Evolutionary conservation across 2,329 filamentous ascomycete species (phyloP).

Genomic region (Drechslera avenae): DNA sequence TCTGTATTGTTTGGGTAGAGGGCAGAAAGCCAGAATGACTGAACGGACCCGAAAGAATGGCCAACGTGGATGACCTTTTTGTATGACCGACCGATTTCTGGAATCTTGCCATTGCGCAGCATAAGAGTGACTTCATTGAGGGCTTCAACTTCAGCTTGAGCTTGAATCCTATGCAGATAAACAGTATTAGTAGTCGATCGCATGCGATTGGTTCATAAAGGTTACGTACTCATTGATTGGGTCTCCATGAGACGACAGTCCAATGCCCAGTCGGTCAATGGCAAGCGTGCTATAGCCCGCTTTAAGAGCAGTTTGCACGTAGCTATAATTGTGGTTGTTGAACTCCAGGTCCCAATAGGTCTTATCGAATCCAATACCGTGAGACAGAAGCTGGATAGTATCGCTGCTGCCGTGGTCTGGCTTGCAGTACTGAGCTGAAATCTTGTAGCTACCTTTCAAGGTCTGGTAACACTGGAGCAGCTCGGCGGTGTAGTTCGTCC

Average conservation of each 20-base stretch:
- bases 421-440: constrained; percentile 66
- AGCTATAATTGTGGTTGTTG: constrained; percentile 67
- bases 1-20: constrained; percentile 61
- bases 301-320: constrained; percentile 60
- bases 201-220: not conserved
- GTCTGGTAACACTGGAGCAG: constrained; percentile 57
- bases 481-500: constrained; percentile 54
- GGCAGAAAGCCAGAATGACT: constrained; percentile 61
- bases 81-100: constrained; percentile 47
- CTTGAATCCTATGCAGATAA: constrained; percentile 55
- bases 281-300: constrained; percentile 64
- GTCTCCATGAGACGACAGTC: constrained; percentile 62
- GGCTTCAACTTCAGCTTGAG: constrained; percentile 62
- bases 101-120: constrained; percentile 55
- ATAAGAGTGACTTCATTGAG: constrained; percentile 59
- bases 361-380: constrained; percentile 62
- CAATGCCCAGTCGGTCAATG: constrained; percentile 68
- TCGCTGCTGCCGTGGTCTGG: constrained; percentile 51
- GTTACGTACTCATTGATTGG: constrained; percentile 56
- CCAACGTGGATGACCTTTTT: constrained; percentile 63
- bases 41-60: constrained; percentile 67
- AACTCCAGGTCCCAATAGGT: constrained; percentile 66
- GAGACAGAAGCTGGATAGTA: constrained; percentile 56
- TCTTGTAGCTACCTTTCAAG: constrained; percentile 60
- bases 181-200: not conserved